phyloP scores from a whole-genome alignment of 225 moss, liverwort and hornwort genomes.

The Antitrichia curtipendula region DNA sequence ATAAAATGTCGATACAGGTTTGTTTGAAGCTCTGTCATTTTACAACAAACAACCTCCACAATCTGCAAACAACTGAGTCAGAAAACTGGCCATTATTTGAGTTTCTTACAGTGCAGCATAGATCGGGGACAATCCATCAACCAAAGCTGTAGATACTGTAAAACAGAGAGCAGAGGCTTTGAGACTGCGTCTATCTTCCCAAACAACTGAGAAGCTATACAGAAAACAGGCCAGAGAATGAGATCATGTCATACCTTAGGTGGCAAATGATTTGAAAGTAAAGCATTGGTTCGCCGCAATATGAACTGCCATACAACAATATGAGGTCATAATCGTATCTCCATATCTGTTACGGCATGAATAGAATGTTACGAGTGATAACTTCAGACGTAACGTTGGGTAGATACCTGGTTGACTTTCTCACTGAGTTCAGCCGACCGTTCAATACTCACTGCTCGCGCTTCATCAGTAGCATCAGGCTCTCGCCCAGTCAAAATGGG shows the following conservation, averaged over 20 bases:
- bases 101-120: neutral
- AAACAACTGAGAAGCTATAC: neutral
- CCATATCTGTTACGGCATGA: neutral
- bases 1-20: constrained; percentile 86
- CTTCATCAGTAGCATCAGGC: constrained; percentile 88
- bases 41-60: constrained; percentile 92
- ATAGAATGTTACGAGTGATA: neutral
- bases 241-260: constrained; percentile 53
- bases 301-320: constrained; percentile 58
- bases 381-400: neutral
- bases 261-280: constrained; percentile 92
- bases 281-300: constrained; percentile 82
- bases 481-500: constrained; percentile 88
- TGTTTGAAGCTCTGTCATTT: constrained; percentile 79
- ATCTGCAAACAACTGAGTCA: constrained; percentile 26
- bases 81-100: neutral
- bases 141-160: neutral
- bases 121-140: neutral
- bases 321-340: neutral
- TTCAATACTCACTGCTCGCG: constrained; percentile 70
- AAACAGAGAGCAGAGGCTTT: neutral
- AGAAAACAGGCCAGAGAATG: neutral
- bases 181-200: neutral
- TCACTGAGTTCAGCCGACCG: constrained; percentile 93
- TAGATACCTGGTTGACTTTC: constrained; percentile 84